Evolutionary conservation across 352 stramenopile genomes (phyloP).

Genomic region (Globisporangium alternatum): DNA sequence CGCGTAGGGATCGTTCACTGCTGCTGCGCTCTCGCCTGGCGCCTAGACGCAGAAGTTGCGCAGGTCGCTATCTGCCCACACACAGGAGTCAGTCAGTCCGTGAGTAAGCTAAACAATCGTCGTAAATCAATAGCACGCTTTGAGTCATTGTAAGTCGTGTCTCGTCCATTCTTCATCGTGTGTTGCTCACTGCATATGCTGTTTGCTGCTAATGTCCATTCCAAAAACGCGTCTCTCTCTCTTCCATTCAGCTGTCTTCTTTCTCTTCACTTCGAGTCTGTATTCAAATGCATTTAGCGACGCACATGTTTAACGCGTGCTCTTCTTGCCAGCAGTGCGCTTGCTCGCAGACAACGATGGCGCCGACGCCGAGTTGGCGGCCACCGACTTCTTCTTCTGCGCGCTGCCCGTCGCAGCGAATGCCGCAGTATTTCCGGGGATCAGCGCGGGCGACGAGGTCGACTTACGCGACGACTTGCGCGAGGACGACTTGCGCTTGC

Average conservation of each 20-base stretch:
- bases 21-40: neutral
- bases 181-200: neutral
- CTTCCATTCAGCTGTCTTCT: too few species aligned
- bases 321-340: constrained; percentile 16
- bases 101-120: too few species aligned
- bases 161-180: neutral
- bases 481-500: constrained; percentile 33
- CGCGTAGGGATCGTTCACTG: neutral
- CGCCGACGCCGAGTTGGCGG: neutral
- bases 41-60: neutral
- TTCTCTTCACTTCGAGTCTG: neutral
- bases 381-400: constrained; percentile 8
- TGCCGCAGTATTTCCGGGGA: constrained; percentile 4
- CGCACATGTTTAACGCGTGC: neutral
- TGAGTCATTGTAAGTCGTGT: neutral
- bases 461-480: constrained; percentile 36
- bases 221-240: constrained; percentile 2
- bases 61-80: too few species aligned
- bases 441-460: constrained; percentile 12
- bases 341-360: constrained; percentile 11
- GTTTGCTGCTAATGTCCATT: constrained; percentile 9
- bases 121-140: too few species aligned
- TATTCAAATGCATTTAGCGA: neutral
- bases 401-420: neutral
- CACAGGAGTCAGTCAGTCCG: too few species aligned